These are phyloP conservation scores for Exophiala alcalophila DNA, from an alignment of 2,329 filamentous ascomycete species.

Conservation along the genomic window DNA sequence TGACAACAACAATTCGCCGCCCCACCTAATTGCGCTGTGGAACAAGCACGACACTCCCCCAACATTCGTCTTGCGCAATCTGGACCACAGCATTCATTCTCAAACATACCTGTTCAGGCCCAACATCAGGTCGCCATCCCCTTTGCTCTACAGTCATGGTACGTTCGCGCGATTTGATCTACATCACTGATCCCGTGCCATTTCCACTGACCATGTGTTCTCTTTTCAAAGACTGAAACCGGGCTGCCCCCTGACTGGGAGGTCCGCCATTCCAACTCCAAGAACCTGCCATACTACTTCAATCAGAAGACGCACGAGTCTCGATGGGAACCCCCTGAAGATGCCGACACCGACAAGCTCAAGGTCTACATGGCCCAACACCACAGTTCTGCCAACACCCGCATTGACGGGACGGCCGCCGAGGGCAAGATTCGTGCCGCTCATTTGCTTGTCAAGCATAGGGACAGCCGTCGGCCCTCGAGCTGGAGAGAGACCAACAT, in stretches of 20 bases:
- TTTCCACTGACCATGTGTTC: too few species aligned
- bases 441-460: conserved; percentile 92
- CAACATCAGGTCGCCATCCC: too few species aligned
- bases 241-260: conserved; percentile 88
- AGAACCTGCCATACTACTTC: conserved; percentile 99
- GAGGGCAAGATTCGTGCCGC: conserved; percentile 89
- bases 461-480: conserved; percentile 78
- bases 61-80: too few species aligned
- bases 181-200: too few species aligned
- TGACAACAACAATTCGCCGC: too few species aligned
- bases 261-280: conserved; percentile 95
- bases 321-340: conserved; percentile 87
- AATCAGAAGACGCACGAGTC: conserved; percentile 82
- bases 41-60: too few species aligned
- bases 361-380: conserved; percentile 91
- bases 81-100: too few species aligned
- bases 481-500: conserved; percentile 93
- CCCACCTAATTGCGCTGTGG: too few species aligned
- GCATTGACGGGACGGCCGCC: conserved; percentile 38
- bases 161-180: too few species aligned
- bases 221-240: conserved; percentile 65
- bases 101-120: too few species aligned
- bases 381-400: conserved; percentile 61
- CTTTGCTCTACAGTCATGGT: conserved; percentile 25
- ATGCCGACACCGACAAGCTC: conserved; percentile 85